phyloP scores from a whole-genome alignment of 192 early-diverging fungal genomes.

The Umbelopsis vinacea region DNA sequence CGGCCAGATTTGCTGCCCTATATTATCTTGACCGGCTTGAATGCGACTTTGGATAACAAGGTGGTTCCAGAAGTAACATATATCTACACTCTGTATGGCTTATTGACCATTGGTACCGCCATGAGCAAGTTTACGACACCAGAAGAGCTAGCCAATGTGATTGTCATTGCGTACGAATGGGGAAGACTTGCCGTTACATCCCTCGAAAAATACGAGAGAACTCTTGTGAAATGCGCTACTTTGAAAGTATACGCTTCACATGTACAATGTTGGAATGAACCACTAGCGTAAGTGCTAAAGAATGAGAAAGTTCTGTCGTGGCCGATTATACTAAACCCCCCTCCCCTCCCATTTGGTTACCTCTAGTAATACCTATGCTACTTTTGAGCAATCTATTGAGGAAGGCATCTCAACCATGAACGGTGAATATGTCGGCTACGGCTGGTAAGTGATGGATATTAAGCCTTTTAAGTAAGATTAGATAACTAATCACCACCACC shows the following conservation, averaged over 20 bases:
- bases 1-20: conserved; percentile 28
- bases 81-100: conserved; percentile 36
- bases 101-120: conserved; percentile 30
- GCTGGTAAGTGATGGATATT: neutral
- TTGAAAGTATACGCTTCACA: conserved; percentile 44
- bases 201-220: conserved; percentile 7
- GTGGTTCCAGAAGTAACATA: conserved; percentile 27
- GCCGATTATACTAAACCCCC: neutral
- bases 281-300: conserved; percentile 4
- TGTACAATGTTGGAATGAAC: conserved; percentile 44
- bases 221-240: conserved; percentile 36
- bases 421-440: conserved; percentile 38
- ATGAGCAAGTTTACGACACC: conserved; percentile 10
- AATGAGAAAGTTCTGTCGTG: neutral
- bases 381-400: conserved; percentile 29
- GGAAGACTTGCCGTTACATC: conserved; percentile 28
- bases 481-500: neutral
- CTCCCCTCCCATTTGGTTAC: too few relatives aligned
- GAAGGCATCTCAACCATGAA: conserved; percentile 38
- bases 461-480: neutral
- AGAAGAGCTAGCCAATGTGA: neutral
- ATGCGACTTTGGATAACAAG: conserved; percentile 20
- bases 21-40: conserved; percentile 36
- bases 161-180: conserved; percentile 25
- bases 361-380: conserved; percentile 13